These are phyloP conservation scores for Boletus barrowsii DNA, from an alignment of 768 basidiomycete genomes.

Conservation along the genomic window DNA sequence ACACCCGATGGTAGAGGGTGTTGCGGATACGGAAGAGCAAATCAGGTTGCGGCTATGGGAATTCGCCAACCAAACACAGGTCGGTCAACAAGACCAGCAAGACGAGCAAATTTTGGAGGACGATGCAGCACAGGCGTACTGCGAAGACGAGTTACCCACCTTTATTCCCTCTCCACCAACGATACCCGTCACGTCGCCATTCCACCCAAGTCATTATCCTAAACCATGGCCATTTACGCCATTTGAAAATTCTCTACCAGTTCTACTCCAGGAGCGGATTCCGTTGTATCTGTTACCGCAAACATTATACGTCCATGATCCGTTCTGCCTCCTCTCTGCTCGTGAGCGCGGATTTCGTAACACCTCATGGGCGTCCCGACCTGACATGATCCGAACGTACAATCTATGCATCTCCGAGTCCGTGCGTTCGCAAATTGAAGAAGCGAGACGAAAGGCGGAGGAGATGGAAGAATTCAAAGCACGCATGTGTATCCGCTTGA, in stretches of 20 bases:
- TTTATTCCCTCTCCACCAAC: background rate
- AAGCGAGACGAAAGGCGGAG: slow-evolving; percentile 3
- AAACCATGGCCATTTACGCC: slow-evolving; percentile 41
- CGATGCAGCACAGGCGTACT: no score
- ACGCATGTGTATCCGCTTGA: slow-evolving; percentile 18
- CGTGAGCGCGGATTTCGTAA: background rate
- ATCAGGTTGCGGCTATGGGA: background rate
- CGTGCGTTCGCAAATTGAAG: background rate
- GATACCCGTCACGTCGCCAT: slow-evolving; percentile 24
- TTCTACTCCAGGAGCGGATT: slow-evolving; percentile 33
- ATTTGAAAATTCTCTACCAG: slow-evolving; percentile 24
- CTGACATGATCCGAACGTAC: slow-evolving; percentile 34
- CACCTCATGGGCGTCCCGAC: slow-evolving; percentile 28
- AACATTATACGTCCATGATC: slow-evolving; percentile 44
- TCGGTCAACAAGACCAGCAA: no score
- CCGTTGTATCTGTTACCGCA: slow-evolving; percentile 37
- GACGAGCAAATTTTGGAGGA: no score
- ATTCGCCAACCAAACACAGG: no score
- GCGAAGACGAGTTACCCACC: background rate
- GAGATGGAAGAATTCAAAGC: slow-evolving; percentile 12
- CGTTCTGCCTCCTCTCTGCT: slow-evolving; percentile 34
- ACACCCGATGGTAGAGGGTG: slow-evolving; percentile 14
- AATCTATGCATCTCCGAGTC: slow-evolving; percentile 15
- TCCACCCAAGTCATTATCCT: slow-evolving; percentile 37
- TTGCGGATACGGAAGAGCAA: slow-evolving; percentile 15